A percentile compares a stretch with the other conserved stretches of the same genome.
phyloP scores from a whole-genome alignment of 106 monocot genomes.

The Phalaenopsis aphrodite region DNA sequence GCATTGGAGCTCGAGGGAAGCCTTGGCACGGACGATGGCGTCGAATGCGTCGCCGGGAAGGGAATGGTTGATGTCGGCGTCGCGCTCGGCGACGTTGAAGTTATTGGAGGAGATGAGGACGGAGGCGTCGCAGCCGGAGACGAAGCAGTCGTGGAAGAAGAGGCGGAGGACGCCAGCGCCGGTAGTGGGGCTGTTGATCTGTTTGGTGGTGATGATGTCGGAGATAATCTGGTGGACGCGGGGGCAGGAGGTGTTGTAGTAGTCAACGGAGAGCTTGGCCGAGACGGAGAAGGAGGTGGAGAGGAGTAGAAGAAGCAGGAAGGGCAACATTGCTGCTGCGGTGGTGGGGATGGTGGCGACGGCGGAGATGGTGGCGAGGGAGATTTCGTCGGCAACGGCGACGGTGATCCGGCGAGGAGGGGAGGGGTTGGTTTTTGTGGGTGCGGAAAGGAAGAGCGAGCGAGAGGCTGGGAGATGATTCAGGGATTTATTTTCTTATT shows the following conservation, averaged over 20 bases:
- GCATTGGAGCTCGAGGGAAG: constrained; percentile 63
- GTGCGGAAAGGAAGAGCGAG: too few species aligned
- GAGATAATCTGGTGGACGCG: constrained; percentile 14
- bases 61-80: constrained; percentile 52
- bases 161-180: constrained; percentile 25
- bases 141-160: constrained; percentile 30
- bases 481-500: too few species aligned
- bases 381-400: neutral
- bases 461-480: too few species aligned
- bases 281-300: neutral
- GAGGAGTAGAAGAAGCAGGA: neutral
- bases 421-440: neutral
- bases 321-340: neutral
- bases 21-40: constrained; percentile 57
- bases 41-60: constrained; percentile 69
- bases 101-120: constrained; percentile 45
- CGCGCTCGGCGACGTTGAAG: constrained; percentile 43
- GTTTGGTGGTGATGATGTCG: constrained; percentile 18
- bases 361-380: neutral
- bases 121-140: constrained; percentile 56
- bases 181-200: constrained; percentile 16
- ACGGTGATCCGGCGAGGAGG: neutral
- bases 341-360: neutral
- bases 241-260: constrained; percentile 18
- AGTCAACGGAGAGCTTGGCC: constrained; percentile 9